Evolutionary conservation across 768 basidiomycete species (phyloP).

Genomic region (Boletus rubropictus): DNA sequence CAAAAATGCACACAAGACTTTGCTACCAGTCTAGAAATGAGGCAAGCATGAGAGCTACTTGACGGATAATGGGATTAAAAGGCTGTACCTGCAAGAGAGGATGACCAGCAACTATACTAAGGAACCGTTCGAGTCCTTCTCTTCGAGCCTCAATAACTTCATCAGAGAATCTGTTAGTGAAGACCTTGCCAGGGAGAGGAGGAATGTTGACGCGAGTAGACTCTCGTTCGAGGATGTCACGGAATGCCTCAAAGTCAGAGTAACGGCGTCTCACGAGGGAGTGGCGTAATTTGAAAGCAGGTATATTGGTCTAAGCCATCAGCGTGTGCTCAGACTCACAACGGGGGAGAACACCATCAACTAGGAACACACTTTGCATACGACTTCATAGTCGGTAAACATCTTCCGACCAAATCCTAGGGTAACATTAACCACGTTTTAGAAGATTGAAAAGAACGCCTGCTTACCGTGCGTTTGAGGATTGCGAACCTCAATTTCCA

Average conservation of each 20-base stretch:
- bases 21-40: slow-evolving; percentile 75
- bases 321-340: slow-evolving; percentile 1
- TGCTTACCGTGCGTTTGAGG: slow-evolving; percentile 88
- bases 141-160: slow-evolving; percentile 91
- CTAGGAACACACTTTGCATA: slow-evolving; percentile 69
- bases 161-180: slow-evolving; percentile 96
- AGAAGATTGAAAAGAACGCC: no score
- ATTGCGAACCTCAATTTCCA: slow-evolving; percentile 96
- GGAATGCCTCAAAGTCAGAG: slow-evolving; percentile 94
- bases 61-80: not conserved
- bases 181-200: slow-evolving; percentile 94
- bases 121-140: slow-evolving; percentile 90
- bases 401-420: slow-evolving; percentile 91
- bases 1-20: slow-evolving; percentile 91
- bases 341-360: not conserved
- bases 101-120: slow-evolving; percentile 95
- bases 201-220: slow-evolving; percentile 97
- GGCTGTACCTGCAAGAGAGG: slow-evolving; percentile 82
- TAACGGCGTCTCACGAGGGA: slow-evolving; percentile 84
- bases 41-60: slow-evolving; percentile 4
- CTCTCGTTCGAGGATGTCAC: slow-evolving; percentile 96
- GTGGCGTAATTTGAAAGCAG: slow-evolving; percentile 95
- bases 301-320: slow-evolving; percentile 82
- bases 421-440: not conserved
- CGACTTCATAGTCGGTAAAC: slow-evolving; percentile 99